These are phyloP conservation scores for Trametes cingulata DNA, from an alignment of 768 basidiomycete genomes.

Conservation along the genomic window DNA sequence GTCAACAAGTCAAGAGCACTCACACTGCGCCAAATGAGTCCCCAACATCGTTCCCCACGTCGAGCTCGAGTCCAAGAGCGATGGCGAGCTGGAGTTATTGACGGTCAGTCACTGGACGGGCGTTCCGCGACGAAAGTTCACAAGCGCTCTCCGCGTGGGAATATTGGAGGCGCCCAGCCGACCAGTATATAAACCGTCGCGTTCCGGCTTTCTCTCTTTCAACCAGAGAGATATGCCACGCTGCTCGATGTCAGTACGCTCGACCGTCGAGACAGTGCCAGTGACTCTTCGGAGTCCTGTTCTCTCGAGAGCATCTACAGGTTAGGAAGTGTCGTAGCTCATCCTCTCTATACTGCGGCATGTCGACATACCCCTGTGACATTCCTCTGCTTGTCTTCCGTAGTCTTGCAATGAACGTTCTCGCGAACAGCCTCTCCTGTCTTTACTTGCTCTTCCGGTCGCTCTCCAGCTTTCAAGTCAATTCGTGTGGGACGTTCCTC, in stretches of 20 bases:
- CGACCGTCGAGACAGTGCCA: slow-evolving; percentile 67
- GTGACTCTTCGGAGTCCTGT: slow-evolving; percentile 54
- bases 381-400: slow-evolving; percentile 27
- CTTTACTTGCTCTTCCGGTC: too few relatives aligned
- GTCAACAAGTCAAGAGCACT: slow-evolving; percentile 2
- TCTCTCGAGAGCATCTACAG: slow-evolving; percentile 57
- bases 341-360: slow-evolving; percentile 54
- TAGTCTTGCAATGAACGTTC: background rate
- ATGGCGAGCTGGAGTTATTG: slow-evolving; percentile 4
- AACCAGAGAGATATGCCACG: slow-evolving; percentile 60
- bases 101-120: background rate
- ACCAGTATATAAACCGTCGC: slow-evolving; percentile 30
- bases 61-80: slow-evolving; percentile 13
- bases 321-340: slow-evolving; percentile 67
- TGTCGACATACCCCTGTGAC: slow-evolving; percentile 63
- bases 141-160: slow-evolving; percentile 39
- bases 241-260: slow-evolving; percentile 53
- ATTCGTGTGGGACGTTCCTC: too few relatives aligned
- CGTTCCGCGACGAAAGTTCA: background rate
- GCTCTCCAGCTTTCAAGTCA: too few relatives aligned
- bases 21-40: slow-evolving; percentile 30
- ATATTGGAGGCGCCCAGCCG: slow-evolving; percentile 14
- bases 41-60: slow-evolving; percentile 25
- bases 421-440: too few relatives aligned
- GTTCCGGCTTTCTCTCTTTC: slow-evolving; percentile 10